These are phyloP conservation scores for Delitschia confertaspora DNA, from an alignment of 495 filamentous ascomycete genomes.

Conservation along the genomic window DNA sequence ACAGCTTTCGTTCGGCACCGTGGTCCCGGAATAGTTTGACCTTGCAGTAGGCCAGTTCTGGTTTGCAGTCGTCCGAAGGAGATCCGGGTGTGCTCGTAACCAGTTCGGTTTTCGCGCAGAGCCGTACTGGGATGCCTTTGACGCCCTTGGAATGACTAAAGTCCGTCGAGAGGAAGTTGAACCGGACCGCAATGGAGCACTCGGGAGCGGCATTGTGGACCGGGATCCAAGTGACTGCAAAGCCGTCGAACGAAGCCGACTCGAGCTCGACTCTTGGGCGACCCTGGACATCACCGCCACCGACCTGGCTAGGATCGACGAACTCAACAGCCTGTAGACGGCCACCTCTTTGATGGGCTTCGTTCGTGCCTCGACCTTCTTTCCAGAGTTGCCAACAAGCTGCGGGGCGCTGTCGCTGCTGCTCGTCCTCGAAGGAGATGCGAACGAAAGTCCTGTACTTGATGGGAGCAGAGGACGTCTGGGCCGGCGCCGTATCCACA, in stretches of 20 bases:
- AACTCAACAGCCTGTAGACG: conserved; percentile 89
- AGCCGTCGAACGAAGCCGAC: conserved; percentile 78
- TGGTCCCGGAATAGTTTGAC: conserved; percentile 96
- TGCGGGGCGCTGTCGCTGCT: conserved; percentile 71
- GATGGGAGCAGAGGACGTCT: conserved; percentile 34
- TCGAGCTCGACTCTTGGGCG: conserved; percentile 71
- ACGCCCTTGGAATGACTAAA: conserved; percentile 98
- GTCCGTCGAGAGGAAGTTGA: conserved; percentile 96
- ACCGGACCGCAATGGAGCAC: conserved; percentile 77
- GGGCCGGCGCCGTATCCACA: conserved; percentile 55
- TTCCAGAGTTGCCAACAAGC: conserved; percentile 96
- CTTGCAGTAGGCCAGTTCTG: conserved; percentile 86
- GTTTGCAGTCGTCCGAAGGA: conserved; percentile 35
- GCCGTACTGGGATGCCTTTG: conserved; percentile 85
- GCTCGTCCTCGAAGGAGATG: conserved; percentile 89
- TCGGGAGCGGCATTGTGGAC: conserved; percentile 53
- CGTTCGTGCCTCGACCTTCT: conserved; percentile 77
- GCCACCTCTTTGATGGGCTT: conserved; percentile 80
- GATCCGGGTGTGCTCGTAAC: conserved; percentile 37
- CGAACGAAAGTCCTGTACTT: conserved; percentile 81
- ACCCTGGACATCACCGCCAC: conserved; percentile 58
- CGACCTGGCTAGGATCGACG: conserved; percentile 62
- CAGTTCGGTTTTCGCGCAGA: conserved; percentile 82
- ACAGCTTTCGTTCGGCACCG: conserved; percentile 87
- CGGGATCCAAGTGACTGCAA: conserved; percentile 80